Evolutionary conservation across 495 filamentous ascomycete species (phyloP), one percentile per base, ranked within the genome.

Genomic region (Hypoxylon crocopeplum): DNA sequence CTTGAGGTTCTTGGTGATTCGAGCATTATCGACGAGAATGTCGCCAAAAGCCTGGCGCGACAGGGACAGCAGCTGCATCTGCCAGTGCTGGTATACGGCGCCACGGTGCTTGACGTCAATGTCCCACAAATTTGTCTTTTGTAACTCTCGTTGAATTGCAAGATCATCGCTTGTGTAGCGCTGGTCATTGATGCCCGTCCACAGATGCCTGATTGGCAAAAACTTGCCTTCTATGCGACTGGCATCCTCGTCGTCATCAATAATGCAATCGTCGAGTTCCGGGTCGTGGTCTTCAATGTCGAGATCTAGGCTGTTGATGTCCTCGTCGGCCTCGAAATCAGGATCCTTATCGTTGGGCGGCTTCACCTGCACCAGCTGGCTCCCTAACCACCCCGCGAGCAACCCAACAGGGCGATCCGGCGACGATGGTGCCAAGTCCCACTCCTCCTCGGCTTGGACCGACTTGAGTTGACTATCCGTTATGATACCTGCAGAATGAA

Each of bases 301-400:
- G 7, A 61, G 32, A 16, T 70, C 65, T 2, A 64, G 24, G 3
- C 25, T 42, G n/a, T 68, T 65, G 20, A 58, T 32, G 11, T 49
- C 47, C 56, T 72, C 72, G 5, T 56, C 54, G 0, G 63, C 59
- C 6, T 81, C 75, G 8, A 68, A 74, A 1, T 79, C 68, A 10
- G 72, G 64, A 11, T 75, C 70, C 8, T 67, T 62, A 5, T 62
- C 53, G 3, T 67, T 52, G 16, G 59, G 56, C 3, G 53, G 46
- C 37, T 64, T 57, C 1, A 56, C 67, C 29, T 74, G 65, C 16
- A 63, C 62, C 7, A 74, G 44, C 38, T 75, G 68, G 10, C 80
- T 79, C 3, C 84, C 83, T 25, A 94, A 74, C 89, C 89, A 93
- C 10, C 77, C 67, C 2, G 71, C 68, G 48, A 94, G 79, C 0